Conservation (phyloP, 108 stramenopile genomes). For the Skeletonema costatum region DNA sequence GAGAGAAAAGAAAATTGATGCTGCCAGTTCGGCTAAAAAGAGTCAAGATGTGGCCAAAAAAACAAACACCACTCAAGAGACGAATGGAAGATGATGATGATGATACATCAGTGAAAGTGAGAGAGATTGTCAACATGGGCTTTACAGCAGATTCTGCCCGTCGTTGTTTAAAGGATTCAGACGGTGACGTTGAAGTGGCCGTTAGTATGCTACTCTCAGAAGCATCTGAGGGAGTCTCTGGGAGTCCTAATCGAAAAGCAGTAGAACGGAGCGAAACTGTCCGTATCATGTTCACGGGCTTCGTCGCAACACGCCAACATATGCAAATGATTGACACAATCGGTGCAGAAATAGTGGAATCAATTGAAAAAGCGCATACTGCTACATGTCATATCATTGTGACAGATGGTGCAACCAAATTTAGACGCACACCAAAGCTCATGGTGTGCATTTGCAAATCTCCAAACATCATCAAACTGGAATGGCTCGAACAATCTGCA, state of each 20-base stretch:
- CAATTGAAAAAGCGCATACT: constrained; percentile 47
- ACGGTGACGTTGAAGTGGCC: constrained; percentile 34
- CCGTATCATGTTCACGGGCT: constrained; percentile 47
- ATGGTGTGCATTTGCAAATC: constrained; percentile 63
- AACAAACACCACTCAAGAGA: not conserved
- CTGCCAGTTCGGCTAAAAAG: not conserved
- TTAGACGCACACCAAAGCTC: constrained; percentile 69
- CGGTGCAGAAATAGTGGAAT: constrained; percentile 55
- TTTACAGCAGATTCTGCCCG: constrained; percentile 18
- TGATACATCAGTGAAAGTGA: not conserved
- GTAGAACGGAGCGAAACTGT: not conserved
- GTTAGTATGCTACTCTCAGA: constrained; percentile 40
- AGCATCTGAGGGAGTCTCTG: not conserved
- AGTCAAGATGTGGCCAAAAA: not conserved
- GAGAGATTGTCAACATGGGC: constrained; percentile 36
- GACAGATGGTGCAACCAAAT: constrained; percentile 34
- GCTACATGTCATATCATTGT: constrained; percentile 70
- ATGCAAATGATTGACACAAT: constrained; percentile 54
- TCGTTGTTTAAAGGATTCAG: constrained; percentile 23
- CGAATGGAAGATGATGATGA: not conserved
- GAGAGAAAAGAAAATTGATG: not conserved
- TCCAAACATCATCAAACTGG: constrained; percentile 51
- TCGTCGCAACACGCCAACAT: constrained; percentile 21
- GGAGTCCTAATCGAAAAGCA: not conserved
- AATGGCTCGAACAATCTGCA: constrained; percentile 63